Base-by-base conservation (phyloP, 768 basidiomycete genomes). In the Trametes maxima region DNA sequence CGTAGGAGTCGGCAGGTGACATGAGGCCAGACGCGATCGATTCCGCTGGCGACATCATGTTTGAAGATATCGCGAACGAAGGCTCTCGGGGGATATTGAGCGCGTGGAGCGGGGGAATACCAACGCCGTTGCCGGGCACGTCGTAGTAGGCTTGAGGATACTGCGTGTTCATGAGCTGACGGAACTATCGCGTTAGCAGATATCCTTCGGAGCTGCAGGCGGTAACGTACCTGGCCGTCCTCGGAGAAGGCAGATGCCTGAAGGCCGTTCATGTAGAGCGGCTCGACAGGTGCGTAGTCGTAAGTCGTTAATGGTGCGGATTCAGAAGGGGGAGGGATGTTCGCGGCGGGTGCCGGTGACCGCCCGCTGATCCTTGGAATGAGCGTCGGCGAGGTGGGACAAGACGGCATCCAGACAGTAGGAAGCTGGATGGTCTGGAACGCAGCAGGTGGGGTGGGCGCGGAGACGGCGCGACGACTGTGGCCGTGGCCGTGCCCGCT, bases 361-460 rank as follows among this genome's bases (percentile, higher is more conserved):
- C 87, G 83, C 55, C 85, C 80, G 67, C 80, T 82, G 77, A 86
- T 86, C 77, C 87, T 82, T 25, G 80, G 75, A 16, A 77, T 50
- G 66, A 72, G 68, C 13, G 84, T 82, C 13, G 86, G 86, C 36
- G 87, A 87, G 11, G 83, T 79, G 10, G 86, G 86, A 70, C 83
- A 87, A 14, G 87, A 86, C 5, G 85, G 84, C 79, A 79, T 79
- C 75, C 73, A 77, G 6, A 91, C 81, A 64, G 80, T 83, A 22
- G 89, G 89, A 43, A 90, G 79, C 70, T 83, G 84, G 68, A 91
- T 89, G 1, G 82, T 79, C 74, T 90, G 88, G 65, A 82, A 84
- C 3, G 82, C 68, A 12, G 85, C 86, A 0, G 81, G 79, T 3
- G 88, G 88, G 11, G 87, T 88, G 5, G 90, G 89, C 10, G 80